phyloP scores from a whole-genome alignment of 208 protist species.

The Crithidia brevicula region DNA sequence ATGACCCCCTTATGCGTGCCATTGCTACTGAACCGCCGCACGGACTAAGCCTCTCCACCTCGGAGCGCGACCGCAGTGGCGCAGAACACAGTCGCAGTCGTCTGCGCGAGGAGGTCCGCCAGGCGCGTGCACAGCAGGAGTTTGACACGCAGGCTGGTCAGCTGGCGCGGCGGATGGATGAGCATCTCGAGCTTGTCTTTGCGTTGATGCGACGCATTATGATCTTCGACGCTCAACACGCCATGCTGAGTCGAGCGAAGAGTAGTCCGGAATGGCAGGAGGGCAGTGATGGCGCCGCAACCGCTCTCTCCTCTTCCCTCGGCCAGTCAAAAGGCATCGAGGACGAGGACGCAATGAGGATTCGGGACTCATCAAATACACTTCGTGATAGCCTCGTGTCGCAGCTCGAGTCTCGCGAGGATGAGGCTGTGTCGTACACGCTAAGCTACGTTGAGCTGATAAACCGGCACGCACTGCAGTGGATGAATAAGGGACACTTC shows the following conservation, averaged over 20 bases:
- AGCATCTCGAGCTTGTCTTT: slow-evolving; percentile 25
- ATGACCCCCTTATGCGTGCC: slow-evolving; percentile 10
- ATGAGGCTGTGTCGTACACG: slow-evolving; percentile 14
- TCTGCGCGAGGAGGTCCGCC: slow-evolving; percentile 22
- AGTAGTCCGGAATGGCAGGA: not conserved
- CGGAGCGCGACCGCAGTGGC: not conserved
- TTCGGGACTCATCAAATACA: too few relatives aligned
- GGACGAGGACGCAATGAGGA: not conserved
- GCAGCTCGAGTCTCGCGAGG: slow-evolving; percentile 28
- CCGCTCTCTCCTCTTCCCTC: not conserved
- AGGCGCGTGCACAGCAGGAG: slow-evolving; percentile 25
- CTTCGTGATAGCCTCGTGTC: slow-evolving; percentile 18
- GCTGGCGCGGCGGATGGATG: slow-evolving; percentile 25
- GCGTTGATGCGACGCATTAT: slow-evolving; percentile 32
- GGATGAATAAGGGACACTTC: slow-evolving; percentile 62
- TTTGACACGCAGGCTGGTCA: slow-evolving; percentile 16
- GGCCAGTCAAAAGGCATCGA: not conserved
- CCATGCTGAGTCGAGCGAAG: not conserved
- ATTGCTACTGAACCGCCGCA: slow-evolving; percentile 7
- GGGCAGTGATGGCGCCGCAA: not conserved
- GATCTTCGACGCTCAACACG: slow-evolving; percentile 21
- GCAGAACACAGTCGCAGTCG: slow-evolving; percentile 13
- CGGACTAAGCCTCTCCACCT: not conserved
- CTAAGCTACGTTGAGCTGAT: slow-evolving; percentile 27
- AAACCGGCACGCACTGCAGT: slow-evolving; percentile 51